These are phyloP conservation scores for Trametes elegans DNA, from an alignment of 768 basidiomycete species.

Conservation along the genomic window DNA sequence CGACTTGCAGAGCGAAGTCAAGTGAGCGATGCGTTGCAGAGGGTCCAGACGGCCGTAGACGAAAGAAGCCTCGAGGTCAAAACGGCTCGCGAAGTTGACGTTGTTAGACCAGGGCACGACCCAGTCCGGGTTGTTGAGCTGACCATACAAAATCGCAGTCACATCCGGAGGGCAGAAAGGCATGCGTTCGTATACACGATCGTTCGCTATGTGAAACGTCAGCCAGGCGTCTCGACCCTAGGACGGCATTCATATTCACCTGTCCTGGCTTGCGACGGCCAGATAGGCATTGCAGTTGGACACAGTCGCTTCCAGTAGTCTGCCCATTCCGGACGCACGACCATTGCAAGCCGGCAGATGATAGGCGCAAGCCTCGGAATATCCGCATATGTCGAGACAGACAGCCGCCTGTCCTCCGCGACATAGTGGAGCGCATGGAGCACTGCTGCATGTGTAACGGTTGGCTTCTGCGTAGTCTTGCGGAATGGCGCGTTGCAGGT, in stretches of 20 bases:
- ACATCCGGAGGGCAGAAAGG: conserved; percentile 80
- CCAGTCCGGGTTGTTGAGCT: conserved; percentile 66
- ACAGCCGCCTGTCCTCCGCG: conserved; percentile 65
- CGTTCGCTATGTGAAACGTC: too few relatives aligned
- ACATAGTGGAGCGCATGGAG: conserved; percentile 79
- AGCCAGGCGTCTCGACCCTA: too few relatives aligned
- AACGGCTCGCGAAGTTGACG: conserved; percentile 43
- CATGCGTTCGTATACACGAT: conserved; percentile 65
- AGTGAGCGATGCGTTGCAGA: conserved; percentile 43
- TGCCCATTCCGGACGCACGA: conserved; percentile 80
- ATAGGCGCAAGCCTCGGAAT: conserved; percentile 58
- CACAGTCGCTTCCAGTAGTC: conserved; percentile 90
- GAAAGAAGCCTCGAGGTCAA: conserved; percentile 50
- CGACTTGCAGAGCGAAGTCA: conserved; percentile 56
- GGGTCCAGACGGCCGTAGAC: conserved; percentile 66
- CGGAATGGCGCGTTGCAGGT: background rate
- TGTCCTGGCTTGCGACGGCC: conserved; percentile 51
- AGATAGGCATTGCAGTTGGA: conserved; percentile 56
- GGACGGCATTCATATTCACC: too few relatives aligned
- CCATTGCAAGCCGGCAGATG: conserved; percentile 58
- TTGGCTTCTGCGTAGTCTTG: conserved; percentile 28
- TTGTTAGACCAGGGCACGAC: conserved; percentile 44
- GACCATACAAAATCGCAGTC: conserved; percentile 58
- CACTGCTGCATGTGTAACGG: conserved; percentile 52
- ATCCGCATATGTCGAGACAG: conserved; percentile 52